A percentile compares a stretch with the other conserved stretches of the same genome.
Conservation (phyloP, 106 monocot genomes). For the Dendrobium chrysotoxum region DNA sequence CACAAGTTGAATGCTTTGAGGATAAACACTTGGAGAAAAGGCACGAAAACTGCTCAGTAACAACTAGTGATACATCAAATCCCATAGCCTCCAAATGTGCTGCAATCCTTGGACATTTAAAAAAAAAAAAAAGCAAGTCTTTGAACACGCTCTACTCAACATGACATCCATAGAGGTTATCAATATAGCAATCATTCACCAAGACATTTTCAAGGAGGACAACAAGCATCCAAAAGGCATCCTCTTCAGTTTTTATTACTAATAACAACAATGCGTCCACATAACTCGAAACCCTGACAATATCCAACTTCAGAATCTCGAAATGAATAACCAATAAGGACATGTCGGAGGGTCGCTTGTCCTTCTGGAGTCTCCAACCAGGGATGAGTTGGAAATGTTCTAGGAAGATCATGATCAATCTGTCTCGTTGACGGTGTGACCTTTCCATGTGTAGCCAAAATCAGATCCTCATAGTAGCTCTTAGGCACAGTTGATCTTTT, state of each 20-base stretch:
- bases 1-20: no score
- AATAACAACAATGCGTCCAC: conserved; percentile 83
- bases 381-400: no score
- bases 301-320: conserved; percentile 98
- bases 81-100: conserved; percentile 78
- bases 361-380: conserved; percentile 88
- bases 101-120: conserved; percentile 91
- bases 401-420: no score
- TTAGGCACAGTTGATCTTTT: no score
- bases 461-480: no score
- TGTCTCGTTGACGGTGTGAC: no score
- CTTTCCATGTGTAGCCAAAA: no score
- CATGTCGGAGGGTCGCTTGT: conserved; percentile 85
- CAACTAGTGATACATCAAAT: conserved; percentile 88
- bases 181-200: conserved; percentile 90
- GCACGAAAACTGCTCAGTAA: conserved; percentile 95
- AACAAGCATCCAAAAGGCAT: conserved; percentile 99
- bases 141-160: conserved; percentile 95
- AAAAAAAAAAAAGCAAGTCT: conserved; percentile 83
- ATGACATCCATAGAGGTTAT: conserved; percentile 95
- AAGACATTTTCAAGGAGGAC: conserved; percentile 91
- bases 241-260: conserved; percentile 93
- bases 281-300: conserved; percentile 97
- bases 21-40: conserved; percentile 95
- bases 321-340: conserved; percentile 95